Percentiles rank a stretch among this genome's conserved stretches.
Conservation (phyloP, 805 yeast species). For the Metschnikowia picachoensis region DNA sequence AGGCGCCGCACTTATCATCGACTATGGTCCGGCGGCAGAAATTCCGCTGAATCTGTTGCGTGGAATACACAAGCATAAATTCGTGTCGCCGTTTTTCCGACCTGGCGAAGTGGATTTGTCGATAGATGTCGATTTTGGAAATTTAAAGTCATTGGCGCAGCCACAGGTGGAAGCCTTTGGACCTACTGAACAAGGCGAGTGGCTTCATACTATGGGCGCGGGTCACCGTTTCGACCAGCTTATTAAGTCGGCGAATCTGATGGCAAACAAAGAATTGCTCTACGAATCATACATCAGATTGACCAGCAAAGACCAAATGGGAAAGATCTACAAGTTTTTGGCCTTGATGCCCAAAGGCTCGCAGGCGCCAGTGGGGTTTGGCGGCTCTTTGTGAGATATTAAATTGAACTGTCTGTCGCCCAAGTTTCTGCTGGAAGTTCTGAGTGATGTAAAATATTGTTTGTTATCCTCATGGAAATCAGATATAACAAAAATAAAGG, state of each 20-base stretch:
- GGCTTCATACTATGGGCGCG: slow-evolving; percentile 72
- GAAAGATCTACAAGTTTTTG: slow-evolving; percentile 68
- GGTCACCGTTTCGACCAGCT: slow-evolving; percentile 65
- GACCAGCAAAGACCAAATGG: slow-evolving; percentile 69
- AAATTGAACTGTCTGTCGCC: no score
- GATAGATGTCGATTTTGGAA: slow-evolving; percentile 77
- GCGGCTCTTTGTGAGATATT: slow-evolving; percentile 6
- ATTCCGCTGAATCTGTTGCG: slow-evolving; percentile 71
- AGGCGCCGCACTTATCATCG: slow-evolving; percentile 73
- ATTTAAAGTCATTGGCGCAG: slow-evolving; percentile 33
- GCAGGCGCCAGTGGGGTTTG: slow-evolving; percentile 53
- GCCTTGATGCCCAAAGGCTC: slow-evolving; percentile 50
- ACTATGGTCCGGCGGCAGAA: slow-evolving; percentile 63
- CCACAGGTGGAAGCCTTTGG: slow-evolving; percentile 39
- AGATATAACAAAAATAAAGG: no score
- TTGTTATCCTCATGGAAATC: no score
- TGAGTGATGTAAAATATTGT: no score
- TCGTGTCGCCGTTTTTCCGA: slow-evolving; percentile 68
- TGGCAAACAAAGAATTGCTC: slow-evolving; percentile 49
- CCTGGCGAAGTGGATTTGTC: slow-evolving; percentile 84
- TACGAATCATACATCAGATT: slow-evolving; percentile 57
- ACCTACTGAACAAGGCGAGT: slow-evolving; percentile 73
- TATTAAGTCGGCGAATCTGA: slow-evolving; percentile 34
- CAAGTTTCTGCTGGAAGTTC: no score
- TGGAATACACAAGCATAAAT: slow-evolving; percentile 67